Conservation (phyloP, 2,329 filamentous ascomycete species). For the Chaetomiaceae sp. region DNA sequence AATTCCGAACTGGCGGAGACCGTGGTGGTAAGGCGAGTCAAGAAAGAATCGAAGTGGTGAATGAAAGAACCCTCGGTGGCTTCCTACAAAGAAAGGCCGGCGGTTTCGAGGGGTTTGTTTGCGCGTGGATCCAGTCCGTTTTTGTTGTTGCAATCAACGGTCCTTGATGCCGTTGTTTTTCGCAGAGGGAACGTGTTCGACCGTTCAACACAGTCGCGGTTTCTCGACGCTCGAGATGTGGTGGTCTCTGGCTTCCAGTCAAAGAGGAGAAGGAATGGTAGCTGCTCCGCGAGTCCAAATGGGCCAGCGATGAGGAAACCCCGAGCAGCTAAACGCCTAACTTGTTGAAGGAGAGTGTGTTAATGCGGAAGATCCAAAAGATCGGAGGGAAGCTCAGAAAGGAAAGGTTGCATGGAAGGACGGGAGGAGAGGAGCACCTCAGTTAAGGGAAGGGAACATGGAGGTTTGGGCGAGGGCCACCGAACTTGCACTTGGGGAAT, state of each 20-base stretch:
- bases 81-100: conserved; percentile 7
- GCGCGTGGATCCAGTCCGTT: conserved; percentile 18
- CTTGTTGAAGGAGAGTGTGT: conserved; percentile 23
- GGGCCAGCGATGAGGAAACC: conserved; percentile 24
- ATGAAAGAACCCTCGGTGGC: conserved; percentile 3
- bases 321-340: conserved; percentile 21
- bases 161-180: conserved; percentile 1
- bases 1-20: neutral
- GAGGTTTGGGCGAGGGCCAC: conserved; percentile 1
- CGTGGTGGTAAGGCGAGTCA: neutral
- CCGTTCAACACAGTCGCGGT: conserved; percentile 5
- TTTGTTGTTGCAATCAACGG: neutral
- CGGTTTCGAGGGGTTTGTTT: neutral
- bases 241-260: conserved; percentile 5
- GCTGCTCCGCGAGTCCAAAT: conserved; percentile 22
- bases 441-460: conserved; percentile 17
- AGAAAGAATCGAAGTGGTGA: conserved; percentile 10
- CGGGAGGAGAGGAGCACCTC: conserved; percentile 21
- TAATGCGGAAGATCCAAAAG: conserved; percentile 17
- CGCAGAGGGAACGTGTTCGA: conserved; percentile 14
- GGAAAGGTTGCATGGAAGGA: conserved; percentile 12
- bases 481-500: neutral
- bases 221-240: neutral
- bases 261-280: conserved; percentile 21
- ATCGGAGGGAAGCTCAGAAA: conserved; percentile 17